phyloP scores from a whole-genome alignment of 225 moss, liverwort and hornwort genomes.

The Sphagnum contortum region DNA sequence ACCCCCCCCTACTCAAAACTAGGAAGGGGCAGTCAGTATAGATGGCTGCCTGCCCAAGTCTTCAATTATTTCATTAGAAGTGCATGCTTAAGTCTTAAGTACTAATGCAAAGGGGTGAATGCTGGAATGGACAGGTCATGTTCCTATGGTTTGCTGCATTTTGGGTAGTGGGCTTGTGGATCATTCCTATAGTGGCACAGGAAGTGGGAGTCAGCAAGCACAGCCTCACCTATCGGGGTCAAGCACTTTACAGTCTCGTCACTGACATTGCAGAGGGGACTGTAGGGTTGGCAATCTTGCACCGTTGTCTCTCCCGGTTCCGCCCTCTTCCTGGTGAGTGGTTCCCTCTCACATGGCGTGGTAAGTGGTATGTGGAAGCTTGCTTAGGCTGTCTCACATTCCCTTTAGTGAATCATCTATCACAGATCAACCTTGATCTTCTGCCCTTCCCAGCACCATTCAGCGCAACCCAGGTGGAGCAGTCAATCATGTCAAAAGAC shows the following conservation, averaged over 20 bases:
- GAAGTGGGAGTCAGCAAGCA: conserved; percentile 79
- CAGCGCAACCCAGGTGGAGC: conserved; percentile 68
- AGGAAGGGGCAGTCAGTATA: too few relatives aligned
- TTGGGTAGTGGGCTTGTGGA: conserved; percentile 96
- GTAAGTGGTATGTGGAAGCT: conserved; percentile 79
- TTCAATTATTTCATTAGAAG: too few relatives aligned
- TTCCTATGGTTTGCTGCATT: conserved; percentile 95
- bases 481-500: conserved; percentile 88
- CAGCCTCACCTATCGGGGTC: conserved; percentile 75
- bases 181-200: conserved; percentile 83
- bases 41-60: too few relatives aligned
- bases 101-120: not conserved
- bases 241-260: conserved; percentile 88
- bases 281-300: conserved; percentile 75
- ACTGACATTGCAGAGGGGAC: conserved; percentile 94
- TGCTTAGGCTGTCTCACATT: conserved; percentile 85
- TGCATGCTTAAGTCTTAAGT: too few relatives aligned
- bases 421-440: conserved; percentile 78
- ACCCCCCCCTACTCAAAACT: too few relatives aligned
- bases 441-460: conserved; percentile 69
- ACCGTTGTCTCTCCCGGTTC: conserved; percentile 66
- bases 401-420: conserved; percentile 80
- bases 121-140: conserved; percentile 58
- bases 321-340: conserved; percentile 82
- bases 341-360: conserved; percentile 80